Percentiles rank a stretch among this genome's conserved stretches.
These are phyloP conservation scores for Gaertneriomyces sp. DNA, from an alignment of 192 early-diverging fungal genomes.

Conservation along the genomic window DNA sequence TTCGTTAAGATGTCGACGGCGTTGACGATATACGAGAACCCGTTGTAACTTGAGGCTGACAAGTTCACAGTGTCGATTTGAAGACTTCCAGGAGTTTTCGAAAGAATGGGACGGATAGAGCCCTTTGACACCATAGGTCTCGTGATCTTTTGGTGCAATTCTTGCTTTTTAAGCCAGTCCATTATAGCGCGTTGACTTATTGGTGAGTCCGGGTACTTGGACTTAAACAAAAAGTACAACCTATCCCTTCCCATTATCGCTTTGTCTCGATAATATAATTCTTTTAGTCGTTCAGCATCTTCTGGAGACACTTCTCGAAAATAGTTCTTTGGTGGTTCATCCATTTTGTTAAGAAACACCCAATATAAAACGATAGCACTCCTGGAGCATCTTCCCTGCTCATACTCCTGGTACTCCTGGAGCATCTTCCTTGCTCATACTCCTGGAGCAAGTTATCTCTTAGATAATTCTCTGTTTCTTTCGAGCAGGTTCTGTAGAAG, in stretches of 20 bases:
- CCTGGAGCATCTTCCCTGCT: too few relatives aligned
- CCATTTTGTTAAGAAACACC: not conserved
- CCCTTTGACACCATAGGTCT: not conserved
- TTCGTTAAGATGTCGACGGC: constrained; percentile 11
- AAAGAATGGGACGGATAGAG: constrained; percentile 6
- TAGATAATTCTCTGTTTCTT: too few relatives aligned
- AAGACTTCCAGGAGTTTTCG: constrained; percentile 1
- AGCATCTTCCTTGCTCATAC: too few relatives aligned
- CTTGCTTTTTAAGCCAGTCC: constrained; percentile 1
- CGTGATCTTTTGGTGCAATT: not conserved
- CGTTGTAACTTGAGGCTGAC: too few relatives aligned
- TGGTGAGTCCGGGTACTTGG: not conserved
- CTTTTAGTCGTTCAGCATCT: constrained; percentile 5
- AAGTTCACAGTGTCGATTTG: constrained; percentile 8
- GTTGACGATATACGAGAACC: constrained; percentile 1
- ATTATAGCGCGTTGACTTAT: constrained; percentile 20
- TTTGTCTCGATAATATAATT: constrained; percentile 5
- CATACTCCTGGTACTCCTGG: too few relatives aligned
- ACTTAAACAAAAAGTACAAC: not conserved
- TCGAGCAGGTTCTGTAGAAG: too few relatives aligned
- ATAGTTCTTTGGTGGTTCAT: not conserved
- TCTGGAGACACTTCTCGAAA: not conserved
- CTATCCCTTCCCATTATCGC: not conserved
- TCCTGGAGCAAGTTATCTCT: too few relatives aligned
- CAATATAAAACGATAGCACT: too few relatives aligned